Base-by-base conservation (phyloP, 2,329 filamentous ascomycete species). In the Ophiocordyceps camponoti-leonardi region DNA sequence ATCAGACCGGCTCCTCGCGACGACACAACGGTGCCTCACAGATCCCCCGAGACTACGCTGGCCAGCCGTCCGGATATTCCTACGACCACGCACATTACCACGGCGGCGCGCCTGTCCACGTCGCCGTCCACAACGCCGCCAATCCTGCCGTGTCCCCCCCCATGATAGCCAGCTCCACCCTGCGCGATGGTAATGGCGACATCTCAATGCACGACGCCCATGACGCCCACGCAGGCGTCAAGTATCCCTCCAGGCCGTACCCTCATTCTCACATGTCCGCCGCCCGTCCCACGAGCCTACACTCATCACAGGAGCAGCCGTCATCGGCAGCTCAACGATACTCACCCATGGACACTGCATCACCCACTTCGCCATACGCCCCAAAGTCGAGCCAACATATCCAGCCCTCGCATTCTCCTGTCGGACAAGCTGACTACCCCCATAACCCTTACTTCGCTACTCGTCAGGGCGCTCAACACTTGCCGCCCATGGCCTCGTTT, bases 301-400 rank as follows among this genome's bases (percentile, higher is more conserved):
- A 90, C 61, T 83, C 82, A 42, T 68, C 81, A 44, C 79, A 61
- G 46, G 62, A 80, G 44, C 53, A 52, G 57, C 79, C 84, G 48
- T 92, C 86, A 41, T 73, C 85, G 44, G 86, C 86, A 47, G 85
- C 87, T 48, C 85, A 93, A 61, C 79, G 88, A 59, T 96, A 96
- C 66, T 96, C 90, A 42, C 92, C 90, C 51, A 95, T 95, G 35
- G 90, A 94, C 61, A 76, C 79, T 16, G 69, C 93, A 49, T 86
- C 87, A 49, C 85, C 87, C 39, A 78, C 81, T 31, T 82, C 84
- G 46, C 80, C 86, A 31, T 93, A 93, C 65, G 74, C 77, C 42
- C 59, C 72, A 67, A 66, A 83, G 69, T 60, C 76, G 69, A 72
- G 63, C 58, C 67, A 82, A 67, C 68, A 71, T 61, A 54, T 68